Conservation (phyloP, 1,139 yeast species). For the Maudiozyma humilis region DNA sequence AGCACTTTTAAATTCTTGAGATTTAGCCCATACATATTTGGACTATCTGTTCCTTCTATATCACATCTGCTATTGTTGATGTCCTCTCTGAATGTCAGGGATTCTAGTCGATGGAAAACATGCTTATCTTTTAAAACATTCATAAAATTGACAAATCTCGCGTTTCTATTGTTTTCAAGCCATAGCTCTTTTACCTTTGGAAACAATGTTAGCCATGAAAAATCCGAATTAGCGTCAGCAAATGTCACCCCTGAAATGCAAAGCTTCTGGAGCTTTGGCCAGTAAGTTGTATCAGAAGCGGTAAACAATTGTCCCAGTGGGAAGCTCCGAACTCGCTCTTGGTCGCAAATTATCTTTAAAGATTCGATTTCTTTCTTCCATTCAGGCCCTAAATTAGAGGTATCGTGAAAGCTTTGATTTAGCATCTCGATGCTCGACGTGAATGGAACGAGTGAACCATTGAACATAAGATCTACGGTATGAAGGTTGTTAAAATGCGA, state of each 20-base stretch:
- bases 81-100: slow-evolving; percentile 26
- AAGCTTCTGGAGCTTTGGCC: slow-evolving; percentile 12
- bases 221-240: slow-evolving; percentile 9
- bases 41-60: slow-evolving; percentile 9
- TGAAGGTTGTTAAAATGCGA: slow-evolving; percentile 14
- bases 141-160: slow-evolving; percentile 17
- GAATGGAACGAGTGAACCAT: slow-evolving; percentile 16
- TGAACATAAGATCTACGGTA: slow-evolving; percentile 19
- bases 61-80: slow-evolving; percentile 11
- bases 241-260: slow-evolving; percentile 24
- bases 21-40: slow-evolving; percentile 13
- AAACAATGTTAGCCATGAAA: slow-evolving; percentile 24
- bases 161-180: slow-evolving; percentile 26
- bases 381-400: neutral
- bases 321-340: slow-evolving; percentile 15
- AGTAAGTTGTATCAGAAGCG: slow-evolving; percentile 3
- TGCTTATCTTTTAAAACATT: slow-evolving; percentile 12
- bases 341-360: slow-evolving; percentile 21
- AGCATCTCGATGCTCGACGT: neutral
- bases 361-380: slow-evolving; percentile 15
- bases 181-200: slow-evolving; percentile 22
- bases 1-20: slow-evolving; percentile 15
- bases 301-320: slow-evolving; percentile 16
- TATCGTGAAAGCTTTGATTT: neutral
- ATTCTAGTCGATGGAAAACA: slow-evolving; percentile 14